Evolutionary conservation across 2,329 filamentous ascomycete genomes (phyloP).

Genomic region (Tolypocladium inflatum): DNA sequence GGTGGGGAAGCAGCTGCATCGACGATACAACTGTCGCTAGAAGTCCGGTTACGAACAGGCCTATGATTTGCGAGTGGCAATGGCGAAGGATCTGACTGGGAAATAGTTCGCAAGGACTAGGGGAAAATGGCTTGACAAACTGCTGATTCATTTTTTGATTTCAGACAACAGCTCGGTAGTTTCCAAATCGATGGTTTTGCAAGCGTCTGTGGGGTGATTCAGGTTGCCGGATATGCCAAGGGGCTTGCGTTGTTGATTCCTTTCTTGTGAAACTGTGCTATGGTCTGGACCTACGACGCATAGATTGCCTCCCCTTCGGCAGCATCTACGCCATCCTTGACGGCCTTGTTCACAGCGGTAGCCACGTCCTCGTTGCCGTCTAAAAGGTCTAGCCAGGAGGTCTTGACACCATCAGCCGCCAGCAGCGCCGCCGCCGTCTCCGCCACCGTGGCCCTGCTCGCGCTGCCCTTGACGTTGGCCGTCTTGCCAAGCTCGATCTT

Average conservation of each 20-base stretch:
- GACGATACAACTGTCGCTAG: too few species aligned
- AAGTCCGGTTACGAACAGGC: background rate
- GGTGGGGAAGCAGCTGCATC: background rate
- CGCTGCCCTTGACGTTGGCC: conserved; percentile 23
- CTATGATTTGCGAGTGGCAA: background rate
- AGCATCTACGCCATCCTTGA: conserved; percentile 39
- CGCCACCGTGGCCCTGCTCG: conserved; percentile 52
- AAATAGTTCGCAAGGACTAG: too few species aligned
- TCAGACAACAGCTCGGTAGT: background rate
- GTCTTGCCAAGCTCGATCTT: conserved; percentile 38
- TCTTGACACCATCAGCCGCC: conserved; percentile 35
- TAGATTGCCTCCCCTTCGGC: conserved; percentile 41
- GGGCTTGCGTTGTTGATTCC: background rate
- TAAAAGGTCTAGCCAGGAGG: conserved; percentile 44
- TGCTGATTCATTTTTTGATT: background rate
- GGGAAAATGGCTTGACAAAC: background rate
- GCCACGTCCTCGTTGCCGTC: conserved; percentile 41
- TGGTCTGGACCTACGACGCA: conserved; percentile 5
- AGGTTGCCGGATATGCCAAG: background rate
- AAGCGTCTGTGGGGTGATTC: too few species aligned
- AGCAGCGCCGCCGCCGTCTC: conserved; percentile 46
- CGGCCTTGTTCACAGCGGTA: conserved; percentile 36
- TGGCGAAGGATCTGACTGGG: background rate
- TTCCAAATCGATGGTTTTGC: background rate
- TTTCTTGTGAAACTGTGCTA: too few species aligned